Base-by-base conservation (phyloP, 2,329 filamentous ascomycete genomes). In the Erysiphe pulchra region DNA sequence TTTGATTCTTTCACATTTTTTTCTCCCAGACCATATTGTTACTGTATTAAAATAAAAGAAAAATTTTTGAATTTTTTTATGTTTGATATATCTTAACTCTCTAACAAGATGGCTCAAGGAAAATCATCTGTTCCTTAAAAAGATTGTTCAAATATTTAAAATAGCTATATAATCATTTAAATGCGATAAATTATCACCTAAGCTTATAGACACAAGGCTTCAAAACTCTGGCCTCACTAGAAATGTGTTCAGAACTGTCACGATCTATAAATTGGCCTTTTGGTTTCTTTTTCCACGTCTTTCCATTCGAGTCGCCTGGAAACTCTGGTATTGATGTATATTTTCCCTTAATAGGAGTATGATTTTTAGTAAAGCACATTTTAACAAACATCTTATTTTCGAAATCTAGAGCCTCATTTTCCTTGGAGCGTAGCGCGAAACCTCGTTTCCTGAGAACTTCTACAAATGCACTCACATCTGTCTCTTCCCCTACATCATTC, bases 341-440 rank as follows among this genome's bases (percentile, higher is more conserved):
- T 64, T 92, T 92, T 20, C 85, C 85, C 58, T 75, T 78, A 2
- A 69, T 69, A 0, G 86, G 80, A 40, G 74, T 65, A 17, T 74
- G 75, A n/a, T 71, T 75, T 65, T 95, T 98, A 55, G 86, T 67
- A 61, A 98, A 98, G 54, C 80, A 75, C 84, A 98, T 87, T 64
- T 80, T 83, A 53, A 95, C 87, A 65, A 98, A 98, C 90, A 98
- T 98, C 64, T 80, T 92, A 64, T 98, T 98, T 47, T 71, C 73
- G 56, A 92, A 65, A 63, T 98, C 85, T 10, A 92, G 69, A 0
- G 77, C 73, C 50, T 65, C 70, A 20, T 34, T 47, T 16, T 47
- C 70, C 53, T 70, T 72, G 9, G 73, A 73, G 54, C 80, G 79
- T 30, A 94, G 68, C n/a, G 86, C 67, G 56, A 98, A 94, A 0